A percentile compares a stretch with the other conserved stretches of the same genome.
phyloP scores from a whole-genome alignment of 805 yeast species.

The Kodamaea jinghongensis region DNA sequence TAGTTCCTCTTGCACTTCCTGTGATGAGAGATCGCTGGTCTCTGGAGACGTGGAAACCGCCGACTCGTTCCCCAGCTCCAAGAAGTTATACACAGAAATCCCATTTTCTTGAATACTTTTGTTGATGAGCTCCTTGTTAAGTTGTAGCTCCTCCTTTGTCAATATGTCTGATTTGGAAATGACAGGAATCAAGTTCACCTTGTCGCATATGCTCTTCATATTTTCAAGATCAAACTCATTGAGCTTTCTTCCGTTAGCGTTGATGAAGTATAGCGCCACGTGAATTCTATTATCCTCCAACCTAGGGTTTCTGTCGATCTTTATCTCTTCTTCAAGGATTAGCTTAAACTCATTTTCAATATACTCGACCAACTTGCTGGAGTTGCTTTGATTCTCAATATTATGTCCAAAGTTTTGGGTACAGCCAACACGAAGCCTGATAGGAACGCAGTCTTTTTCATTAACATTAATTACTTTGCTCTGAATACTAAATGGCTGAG shows the following conservation, averaged over 20 bases:
- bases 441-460: slow-evolving; percentile 11
- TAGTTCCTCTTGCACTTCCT: slow-evolving; percentile 14
- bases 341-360: slow-evolving; percentile 10
- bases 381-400: slow-evolving; percentile 18
- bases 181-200: slow-evolving; percentile 81
- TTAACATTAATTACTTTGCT: slow-evolving; percentile 11
- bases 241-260: slow-evolving; percentile 26
- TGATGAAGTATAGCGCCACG: slow-evolving; percentile 24
- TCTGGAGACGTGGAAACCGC: slow-evolving; percentile 2
- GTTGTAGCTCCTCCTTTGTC: slow-evolving; percentile 51
- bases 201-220: slow-evolving; percentile 64
- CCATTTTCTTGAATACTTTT: slow-evolving; percentile 50
- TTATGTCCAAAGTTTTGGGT: slow-evolving; percentile 27
- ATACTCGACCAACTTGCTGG: slow-evolving; percentile 9
- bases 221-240: slow-evolving; percentile 68
- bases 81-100: slow-evolving; percentile 40
- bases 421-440: slow-evolving; percentile 18
- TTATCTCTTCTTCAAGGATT: slow-evolving; percentile 13
- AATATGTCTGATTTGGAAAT: slow-evolving; percentile 78
- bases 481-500: no score
- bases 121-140: slow-evolving; percentile 54
- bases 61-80: slow-evolving; percentile 15
- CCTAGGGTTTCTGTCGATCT: slow-evolving; percentile 13
- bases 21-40: not conserved
- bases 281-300: slow-evolving; percentile 22